Conservation (phyloP, 192 early-diverging fungal species). For the Backusella tuberculispora region DNA sequence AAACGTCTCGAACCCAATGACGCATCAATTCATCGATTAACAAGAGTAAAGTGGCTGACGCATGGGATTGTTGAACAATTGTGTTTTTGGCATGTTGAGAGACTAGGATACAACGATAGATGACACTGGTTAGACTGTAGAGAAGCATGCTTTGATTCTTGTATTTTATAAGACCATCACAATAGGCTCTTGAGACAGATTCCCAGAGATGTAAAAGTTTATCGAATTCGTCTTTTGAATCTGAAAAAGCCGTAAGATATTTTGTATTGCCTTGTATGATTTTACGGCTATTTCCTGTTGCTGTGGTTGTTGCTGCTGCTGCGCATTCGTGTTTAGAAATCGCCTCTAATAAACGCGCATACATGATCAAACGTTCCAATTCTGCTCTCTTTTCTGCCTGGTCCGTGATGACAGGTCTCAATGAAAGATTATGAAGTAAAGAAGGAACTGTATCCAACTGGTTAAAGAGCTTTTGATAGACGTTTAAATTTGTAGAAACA, state of each 20-base stretch:
- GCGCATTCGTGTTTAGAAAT: no score
- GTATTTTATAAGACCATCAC: neutral
- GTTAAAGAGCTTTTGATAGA: neutral
- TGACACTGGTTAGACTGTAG: neutral
- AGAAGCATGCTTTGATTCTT: neutral
- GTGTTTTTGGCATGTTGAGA: no score
- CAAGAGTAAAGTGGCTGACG: neutral
- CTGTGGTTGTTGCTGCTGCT: no score
- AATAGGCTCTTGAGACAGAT: neutral
- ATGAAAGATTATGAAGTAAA: neutral
- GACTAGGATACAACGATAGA: neutral
- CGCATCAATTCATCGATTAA: neutral
- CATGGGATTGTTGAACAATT: neutral
- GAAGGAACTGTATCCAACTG: neutral
- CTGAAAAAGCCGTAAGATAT: no score
- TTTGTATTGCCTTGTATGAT: no score
- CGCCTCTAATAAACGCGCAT: neutral
- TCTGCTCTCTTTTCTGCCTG: neutral
- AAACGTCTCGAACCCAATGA: neutral
- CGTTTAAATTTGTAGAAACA: neutral
- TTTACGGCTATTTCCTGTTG: no score
- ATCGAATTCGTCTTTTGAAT: neutral
- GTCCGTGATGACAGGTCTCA: neutral
- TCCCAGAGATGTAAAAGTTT: neutral
- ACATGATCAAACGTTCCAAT: neutral